Base-by-base conservation (phyloP, 441 rosid genomes). In the Erodium texanum region DNA sequence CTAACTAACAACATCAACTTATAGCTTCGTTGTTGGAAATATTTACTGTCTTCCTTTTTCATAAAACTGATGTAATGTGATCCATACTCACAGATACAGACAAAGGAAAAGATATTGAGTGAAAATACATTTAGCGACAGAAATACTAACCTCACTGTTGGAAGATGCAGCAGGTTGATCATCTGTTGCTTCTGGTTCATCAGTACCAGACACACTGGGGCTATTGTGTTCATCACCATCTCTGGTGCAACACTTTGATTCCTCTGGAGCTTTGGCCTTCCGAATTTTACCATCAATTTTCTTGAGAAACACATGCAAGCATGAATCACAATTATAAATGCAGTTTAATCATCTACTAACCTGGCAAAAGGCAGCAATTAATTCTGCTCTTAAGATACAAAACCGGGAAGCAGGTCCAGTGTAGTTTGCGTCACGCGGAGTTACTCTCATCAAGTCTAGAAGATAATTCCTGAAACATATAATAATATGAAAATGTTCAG, bases 361-460 rank as follows among this genome's bases (percentile, higher is more conserved):
- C 97, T 93, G 98, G 83, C 88, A 87, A 82, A 86, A 96, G 68
- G 97, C 87, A 74, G 97, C 77, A 65, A 96, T 84, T 71, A 96
- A 77, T 84, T 96, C 99, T 72, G 96, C 96, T 70, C 99, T 87
- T 81, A 93, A 81, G 74, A 96, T 87, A 76, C 98, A 96, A 83
- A 96, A 96, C 48, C 98, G 87, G 32, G 98, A 91, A 32, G 94
- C 98, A 69, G 92, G 89, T 66, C 98, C 96, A 16, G 80, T 84
- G 73, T 82, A 87, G 84, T 96, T 96, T 69, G 98, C 92, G 87
- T 96, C 99, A 66, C 99, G 99, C 20, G 98, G 99, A 3, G 98
- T 93, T 66, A 87, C 99, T 84, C 99, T 91, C 99, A 96, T 93
- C 88, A 96, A 84, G 79, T 96, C 99, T 75, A 96, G 86, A 66